Percentiles rank a stretch among this genome's conserved stretches.
Evolutionary conservation across 441 rosid genomes (phyloP).

Genomic region (Adansonia rubrostipa): DNA sequence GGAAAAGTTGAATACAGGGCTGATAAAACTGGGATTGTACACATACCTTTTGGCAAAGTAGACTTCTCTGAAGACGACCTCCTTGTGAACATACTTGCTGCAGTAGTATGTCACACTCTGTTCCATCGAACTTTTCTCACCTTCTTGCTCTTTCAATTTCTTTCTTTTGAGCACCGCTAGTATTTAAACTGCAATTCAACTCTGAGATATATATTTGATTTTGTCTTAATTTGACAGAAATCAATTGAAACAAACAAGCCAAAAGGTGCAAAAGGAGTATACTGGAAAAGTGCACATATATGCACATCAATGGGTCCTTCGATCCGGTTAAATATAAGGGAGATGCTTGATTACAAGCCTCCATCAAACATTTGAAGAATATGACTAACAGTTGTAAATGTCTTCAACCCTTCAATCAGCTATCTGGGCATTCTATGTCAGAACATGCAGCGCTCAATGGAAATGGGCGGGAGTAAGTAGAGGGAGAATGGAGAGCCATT

Average conservation of each 20-base stretch:
- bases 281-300: conserved; percentile 90
- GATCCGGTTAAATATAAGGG: conserved; percentile 76
- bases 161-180: background rate
- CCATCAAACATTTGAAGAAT: conserved; percentile 41
- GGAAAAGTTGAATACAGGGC: conserved; percentile 96
- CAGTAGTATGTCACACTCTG: conserved; percentile 59
- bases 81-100: conserved; percentile 73
- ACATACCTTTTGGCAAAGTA: conserved; percentile 86
- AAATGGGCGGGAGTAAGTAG: background rate
- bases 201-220: background rate
- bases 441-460: conserved; percentile 25
- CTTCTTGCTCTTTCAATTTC: background rate
- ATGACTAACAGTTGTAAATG: conserved; percentile 25
- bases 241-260: conserved; percentile 96
- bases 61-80: conserved; percentile 86
- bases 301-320: conserved; percentile 99
- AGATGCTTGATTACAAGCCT: conserved; percentile 85
- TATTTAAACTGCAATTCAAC: background rate
- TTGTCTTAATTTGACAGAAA: conserved; percentile 55
- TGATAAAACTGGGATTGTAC: conserved; percentile 98
- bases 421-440: conserved; percentile 18
- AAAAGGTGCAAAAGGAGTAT: conserved; percentile 92
- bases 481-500: background rate
- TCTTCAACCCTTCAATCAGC: conserved; percentile 31
- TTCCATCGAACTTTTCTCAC: background rate